Evolutionary conservation across 495 filamentous ascomycete species (phyloP).

Genomic region (Schizothecium vesticola): DNA sequence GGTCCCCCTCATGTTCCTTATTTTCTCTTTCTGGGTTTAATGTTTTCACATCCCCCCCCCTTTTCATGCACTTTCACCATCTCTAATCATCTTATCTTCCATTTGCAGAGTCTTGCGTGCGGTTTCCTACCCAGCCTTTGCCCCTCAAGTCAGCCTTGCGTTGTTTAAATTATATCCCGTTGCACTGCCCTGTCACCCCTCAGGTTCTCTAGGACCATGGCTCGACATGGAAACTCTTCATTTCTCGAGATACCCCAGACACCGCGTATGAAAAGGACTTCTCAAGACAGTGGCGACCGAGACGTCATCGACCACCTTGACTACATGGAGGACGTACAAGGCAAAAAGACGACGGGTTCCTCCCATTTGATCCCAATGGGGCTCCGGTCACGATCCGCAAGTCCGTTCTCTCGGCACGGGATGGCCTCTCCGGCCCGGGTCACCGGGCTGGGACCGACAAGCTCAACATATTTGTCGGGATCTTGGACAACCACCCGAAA

Average conservation of each 20-base stretch:
- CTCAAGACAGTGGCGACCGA: slow-evolving; percentile 28
- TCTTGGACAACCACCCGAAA: neutral
- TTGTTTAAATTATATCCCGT: neutral
- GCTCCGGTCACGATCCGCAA: slow-evolving; percentile 30
- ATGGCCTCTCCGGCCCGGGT: slow-evolving; percentile 11
- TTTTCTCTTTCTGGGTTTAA: neutral
- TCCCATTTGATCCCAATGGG: slow-evolving; percentile 20
- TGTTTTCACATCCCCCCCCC: neutral
- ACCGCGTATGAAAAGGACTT: slow-evolving; percentile 9
- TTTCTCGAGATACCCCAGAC: slow-evolving; percentile 15
- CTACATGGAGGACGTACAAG: slow-evolving; percentile 1
- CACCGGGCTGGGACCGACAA: neutral
- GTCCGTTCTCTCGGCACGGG: slow-evolving; percentile 23
- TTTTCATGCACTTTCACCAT: neutral
- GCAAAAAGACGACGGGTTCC: slow-evolving; percentile 11
- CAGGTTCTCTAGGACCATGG: neutral
- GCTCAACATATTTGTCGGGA: neutral
- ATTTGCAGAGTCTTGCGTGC: neutral
- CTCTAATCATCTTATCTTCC: neutral
- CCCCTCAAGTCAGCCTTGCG: neutral
- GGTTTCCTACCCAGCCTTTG: neutral
- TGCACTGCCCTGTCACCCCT: neutral
- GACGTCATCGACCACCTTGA: slow-evolving; percentile 22
- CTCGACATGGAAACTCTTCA: slow-evolving; percentile 5
- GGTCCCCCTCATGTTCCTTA: neutral